Conservation (phyloP, 768 basidiomycete genomes). For the Ephemerocybe angulata region DNA sequence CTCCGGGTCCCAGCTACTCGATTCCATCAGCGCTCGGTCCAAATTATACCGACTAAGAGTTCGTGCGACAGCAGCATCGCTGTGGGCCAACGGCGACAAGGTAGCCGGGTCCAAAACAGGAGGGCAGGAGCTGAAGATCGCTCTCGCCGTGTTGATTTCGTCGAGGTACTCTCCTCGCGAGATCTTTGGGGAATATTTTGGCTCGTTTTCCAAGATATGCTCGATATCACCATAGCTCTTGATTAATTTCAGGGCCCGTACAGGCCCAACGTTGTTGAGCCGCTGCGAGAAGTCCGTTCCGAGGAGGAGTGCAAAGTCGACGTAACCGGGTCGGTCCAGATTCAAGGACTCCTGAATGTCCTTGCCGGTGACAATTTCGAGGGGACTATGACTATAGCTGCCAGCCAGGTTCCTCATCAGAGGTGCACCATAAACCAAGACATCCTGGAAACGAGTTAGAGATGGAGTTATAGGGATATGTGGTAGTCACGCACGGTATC, state of each 20-base stretch:
- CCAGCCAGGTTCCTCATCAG: conserved; percentile 74
- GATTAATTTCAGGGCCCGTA: conserved; percentile 73
- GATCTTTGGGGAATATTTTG: conserved; percentile 48
- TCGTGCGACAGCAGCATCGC: conserved; percentile 40
- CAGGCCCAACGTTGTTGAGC: conserved; percentile 78
- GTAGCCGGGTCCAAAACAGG: conserved; percentile 45
- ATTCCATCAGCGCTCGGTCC: conserved; percentile 33
- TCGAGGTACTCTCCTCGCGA: conserved; percentile 53
- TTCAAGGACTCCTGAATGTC: conserved; percentile 55
- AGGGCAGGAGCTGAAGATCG: conserved; percentile 64
- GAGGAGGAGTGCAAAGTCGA: conserved; percentile 84
- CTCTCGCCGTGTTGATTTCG: conserved; percentile 59
- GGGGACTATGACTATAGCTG: conserved; percentile 48
- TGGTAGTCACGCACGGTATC: conserved; percentile 61
- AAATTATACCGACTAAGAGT: conserved; percentile 52
- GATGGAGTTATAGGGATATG: conserved; percentile 3
- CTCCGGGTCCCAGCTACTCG: conserved; percentile 40
- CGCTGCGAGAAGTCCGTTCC: conserved; percentile 91
- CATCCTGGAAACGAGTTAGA: conserved; percentile 49
- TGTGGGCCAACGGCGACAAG: conserved; percentile 27
- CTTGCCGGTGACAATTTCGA: conserved; percentile 60
- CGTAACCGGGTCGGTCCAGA: conserved; percentile 54
- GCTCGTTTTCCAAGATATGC: conserved; percentile 50
- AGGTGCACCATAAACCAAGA: conserved; percentile 78
- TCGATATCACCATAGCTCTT: conserved; percentile 71